Conservation (phyloP, 768 basidiomycete species). For the Exsudoporus frostii region DNA sequence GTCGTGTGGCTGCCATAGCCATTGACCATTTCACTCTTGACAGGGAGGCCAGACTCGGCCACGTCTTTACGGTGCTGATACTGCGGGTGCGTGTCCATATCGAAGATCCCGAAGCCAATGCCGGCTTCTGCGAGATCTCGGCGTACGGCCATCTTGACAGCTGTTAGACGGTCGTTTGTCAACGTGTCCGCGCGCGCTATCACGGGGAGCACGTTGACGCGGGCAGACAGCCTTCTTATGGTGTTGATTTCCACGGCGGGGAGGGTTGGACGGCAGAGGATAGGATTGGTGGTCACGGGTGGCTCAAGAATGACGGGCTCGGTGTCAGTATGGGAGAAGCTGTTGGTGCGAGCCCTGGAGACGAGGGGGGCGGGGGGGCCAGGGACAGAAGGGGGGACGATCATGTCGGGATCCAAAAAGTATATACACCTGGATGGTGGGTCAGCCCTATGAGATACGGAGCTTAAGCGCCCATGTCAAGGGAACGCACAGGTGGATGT, state of each 20-base stretch:
- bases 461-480: slow-evolving; percentile 30
- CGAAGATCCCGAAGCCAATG: slow-evolving; percentile 88
- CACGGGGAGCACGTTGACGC: slow-evolving; percentile 87
- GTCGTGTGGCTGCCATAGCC: slow-evolving; percentile 49
- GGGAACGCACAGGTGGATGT: slow-evolving; percentile 70
- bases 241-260: slow-evolving; percentile 70
- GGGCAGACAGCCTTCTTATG: slow-evolving; percentile 74
- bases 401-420: slow-evolving; percentile 81
- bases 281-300: slow-evolving; percentile 69
- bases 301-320: slow-evolving; percentile 81
- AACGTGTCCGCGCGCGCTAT: slow-evolving; percentile 78
- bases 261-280: slow-evolving; percentile 63
- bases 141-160: slow-evolving; percentile 76
- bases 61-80: slow-evolving; percentile 44
- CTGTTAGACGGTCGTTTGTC: slow-evolving; percentile 76
- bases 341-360: slow-evolving; percentile 65
- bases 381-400: slow-evolving; percentile 67
- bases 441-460: slow-evolving; percentile 18
- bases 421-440: slow-evolving; percentile 66
- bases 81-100: slow-evolving; percentile 59
- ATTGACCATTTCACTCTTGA: slow-evolving; percentile 52
- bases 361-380: slow-evolving; percentile 66
- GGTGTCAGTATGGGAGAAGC: slow-evolving; percentile 67
- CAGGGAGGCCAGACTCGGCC: slow-evolving; percentile 37
- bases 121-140: slow-evolving; percentile 80